Evolutionary conservation across 1,139 yeast genomes (phyloP), one percentile per base, ranked within the genome.

Genomic region (Nakaseomyces sp.): DNA sequence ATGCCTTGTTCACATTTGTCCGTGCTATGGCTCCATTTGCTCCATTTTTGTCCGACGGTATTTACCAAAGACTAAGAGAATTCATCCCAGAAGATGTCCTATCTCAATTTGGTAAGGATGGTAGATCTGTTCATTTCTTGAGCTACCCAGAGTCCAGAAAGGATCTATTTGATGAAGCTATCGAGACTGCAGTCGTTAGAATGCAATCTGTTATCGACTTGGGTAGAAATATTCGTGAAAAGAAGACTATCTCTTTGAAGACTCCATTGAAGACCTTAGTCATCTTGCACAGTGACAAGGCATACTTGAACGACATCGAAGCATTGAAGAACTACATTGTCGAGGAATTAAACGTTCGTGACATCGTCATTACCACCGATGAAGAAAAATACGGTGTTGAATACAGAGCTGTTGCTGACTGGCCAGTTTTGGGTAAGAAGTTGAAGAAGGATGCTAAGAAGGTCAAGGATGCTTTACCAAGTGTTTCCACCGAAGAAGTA

Each of bases 1-100:
- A 87, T 65, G 95, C 95, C 28, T 72, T 89, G 55, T 83, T 84
- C 64, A 87, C 87, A 36, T 79, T 93, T 60, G 84, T 80, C 39
- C 79, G 96, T 65, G 93, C 96, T 40, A 89, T 93, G 96, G 97
- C 98, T 47, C 98, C 99, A 52, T 93, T 93, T 70, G 88, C 97
- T 44, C 99, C 99, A 50, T 93, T 82, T 74, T 73, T 93, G 65
- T 74, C 97, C 43, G 99, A 93, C 62, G 79, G 79, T 58, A 84
- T 93, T 56, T 93, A 88, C 70, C 82, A 79, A 63, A 81, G 77
- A 67, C 69, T 93, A 66, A 77, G 72, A 62, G 72, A 70, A 35
- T 78, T 71, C 58, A 81, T 87, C 65, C 65, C 75, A 18, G 71
- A 66, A 29, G 77, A 73, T 41, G 75, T 74, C 35, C 59, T 70